A percentile compares a stretch with the other conserved stretches of the same genome.
phyloP scores from a whole-genome alignment of 2,329 filamentous ascomycete species.

The Penicillium griseofulvum region DNA sequence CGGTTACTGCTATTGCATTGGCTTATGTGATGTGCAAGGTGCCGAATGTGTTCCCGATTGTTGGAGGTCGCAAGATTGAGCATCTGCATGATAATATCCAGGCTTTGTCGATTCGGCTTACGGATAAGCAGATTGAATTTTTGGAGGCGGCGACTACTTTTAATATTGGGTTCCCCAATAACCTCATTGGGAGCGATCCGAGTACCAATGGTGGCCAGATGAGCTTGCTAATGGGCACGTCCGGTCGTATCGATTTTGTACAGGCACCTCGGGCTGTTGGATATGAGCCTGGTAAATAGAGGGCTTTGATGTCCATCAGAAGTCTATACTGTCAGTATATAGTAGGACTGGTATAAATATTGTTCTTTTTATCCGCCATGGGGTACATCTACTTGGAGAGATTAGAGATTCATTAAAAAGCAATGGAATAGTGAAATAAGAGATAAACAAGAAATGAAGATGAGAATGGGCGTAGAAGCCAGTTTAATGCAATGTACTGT shows the following conservation, averaged over 20 bases:
- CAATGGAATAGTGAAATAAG: not conserved
- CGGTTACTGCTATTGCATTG: constrained; percentile 63
- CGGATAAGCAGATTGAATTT: constrained; percentile 60
- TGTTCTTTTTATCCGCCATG: not conserved
- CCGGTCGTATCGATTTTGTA: constrained; percentile 22
- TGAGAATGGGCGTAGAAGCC: not conserved
- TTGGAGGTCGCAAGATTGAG: constrained; percentile 67
- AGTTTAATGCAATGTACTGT: constrained; percentile 16
- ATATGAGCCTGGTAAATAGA: constrained; percentile 12
- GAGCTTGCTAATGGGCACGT: constrained; percentile 2
- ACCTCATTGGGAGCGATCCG: constrained; percentile 49
- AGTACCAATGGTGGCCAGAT: constrained; percentile 21
- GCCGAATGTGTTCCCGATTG: constrained; percentile 70
- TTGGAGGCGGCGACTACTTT: constrained; percentile 64
- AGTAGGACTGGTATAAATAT: not conserved
- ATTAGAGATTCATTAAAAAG: not conserved
- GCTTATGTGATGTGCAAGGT: constrained; percentile 74
- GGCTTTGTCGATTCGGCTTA: constrained; percentile 46
- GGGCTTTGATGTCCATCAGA: not conserved
- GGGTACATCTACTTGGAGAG: not conserved
- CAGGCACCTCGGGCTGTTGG: constrained; percentile 21
- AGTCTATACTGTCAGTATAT: not conserved
- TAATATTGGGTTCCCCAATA: constrained; percentile 65
- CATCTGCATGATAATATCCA: constrained; percentile 52
- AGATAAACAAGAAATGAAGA: not conserved